Percentiles rank a stretch among this genome's conserved stretches.
phyloP scores from a whole-genome alignment of 2,329 filamentous ascomycete species.

The Fusarium mexicanum region DNA sequence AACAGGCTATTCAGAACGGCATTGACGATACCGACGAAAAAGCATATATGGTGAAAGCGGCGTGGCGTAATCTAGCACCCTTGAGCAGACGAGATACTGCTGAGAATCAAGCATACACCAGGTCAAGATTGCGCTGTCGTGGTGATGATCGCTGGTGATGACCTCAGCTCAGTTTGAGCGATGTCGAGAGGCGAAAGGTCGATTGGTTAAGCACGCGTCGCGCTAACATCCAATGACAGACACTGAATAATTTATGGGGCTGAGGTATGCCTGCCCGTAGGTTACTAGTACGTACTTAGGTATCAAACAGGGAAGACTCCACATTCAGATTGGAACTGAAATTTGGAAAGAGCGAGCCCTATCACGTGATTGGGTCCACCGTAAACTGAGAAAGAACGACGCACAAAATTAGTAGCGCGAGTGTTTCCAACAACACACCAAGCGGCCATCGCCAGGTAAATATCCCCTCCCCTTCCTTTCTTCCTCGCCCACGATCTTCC shows the following conservation, averaged over 20 bases:
- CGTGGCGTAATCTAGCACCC: background rate
- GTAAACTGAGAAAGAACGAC: constrained; percentile 24
- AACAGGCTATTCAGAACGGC: background rate
- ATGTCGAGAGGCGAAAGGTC: constrained; percentile 17
- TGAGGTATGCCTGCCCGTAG: background rate
- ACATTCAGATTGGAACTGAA: background rate
- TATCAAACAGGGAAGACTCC: background rate
- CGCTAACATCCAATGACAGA: constrained; percentile 1
- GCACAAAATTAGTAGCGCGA: constrained; percentile 50
- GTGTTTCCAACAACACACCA: constrained; percentile 51
- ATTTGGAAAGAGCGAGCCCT: background rate
- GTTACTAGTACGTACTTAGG: too few species aligned
- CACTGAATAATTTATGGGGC: constrained; percentile 18
- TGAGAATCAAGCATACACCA: background rate
- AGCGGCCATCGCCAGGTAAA: constrained; percentile 55
- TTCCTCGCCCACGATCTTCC: constrained; percentile 40
- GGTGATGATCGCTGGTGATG: constrained; percentile 24
- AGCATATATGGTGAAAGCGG: background rate
- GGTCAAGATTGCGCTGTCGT: constrained; percentile 4
- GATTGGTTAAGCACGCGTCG: constrained; percentile 23
- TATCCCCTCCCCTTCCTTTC: constrained; percentile 33
- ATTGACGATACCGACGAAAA: background rate
- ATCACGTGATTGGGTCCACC: constrained; percentile 46
- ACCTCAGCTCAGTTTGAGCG: constrained; percentile 22
- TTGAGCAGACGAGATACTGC: background rate